Evolutionary conservation across 2,329 filamentous ascomycete genomes (phyloP).

Genomic region (Hypocreales sp.): DNA sequence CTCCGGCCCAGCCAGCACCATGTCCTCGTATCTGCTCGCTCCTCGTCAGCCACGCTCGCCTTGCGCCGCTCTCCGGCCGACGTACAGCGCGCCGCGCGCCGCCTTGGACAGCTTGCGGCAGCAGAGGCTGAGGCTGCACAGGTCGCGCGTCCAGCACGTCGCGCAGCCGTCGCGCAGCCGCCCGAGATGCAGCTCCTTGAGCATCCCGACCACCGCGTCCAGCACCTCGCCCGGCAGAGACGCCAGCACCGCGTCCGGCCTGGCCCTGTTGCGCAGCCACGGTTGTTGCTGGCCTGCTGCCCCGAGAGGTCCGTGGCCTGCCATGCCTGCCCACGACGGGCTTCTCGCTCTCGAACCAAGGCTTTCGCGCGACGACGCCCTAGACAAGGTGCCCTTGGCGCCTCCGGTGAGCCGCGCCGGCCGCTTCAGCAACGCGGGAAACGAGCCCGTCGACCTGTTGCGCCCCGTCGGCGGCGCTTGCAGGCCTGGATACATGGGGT

Average conservation of each 20-base stretch:
- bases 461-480: slow-evolving; percentile 11
- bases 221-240: slow-evolving; percentile 43
- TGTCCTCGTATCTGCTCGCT: slow-evolving; percentile 34
- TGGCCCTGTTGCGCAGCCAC: slow-evolving; percentile 3
- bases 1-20: slow-evolving; percentile 43
- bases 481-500: slow-evolving; percentile 16
- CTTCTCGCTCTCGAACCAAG: slow-evolving; percentile 10
- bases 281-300: background rate
- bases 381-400: background rate
- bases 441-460: slow-evolving; percentile 8
- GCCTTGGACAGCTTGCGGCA: slow-evolving; percentile 36
- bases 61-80: no score
- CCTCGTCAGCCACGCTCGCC: background rate
- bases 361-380: slow-evolving; percentile 8
- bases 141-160: slow-evolving; percentile 50
- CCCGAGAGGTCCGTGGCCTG: slow-evolving; percentile 19
- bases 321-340: slow-evolving; percentile 19
- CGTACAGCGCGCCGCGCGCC: slow-evolving; percentile 35
- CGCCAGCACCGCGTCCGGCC: slow-evolving; percentile 36
- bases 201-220: slow-evolving; percentile 35
- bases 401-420: slow-evolving; percentile 19
- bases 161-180: slow-evolving; percentile 36
- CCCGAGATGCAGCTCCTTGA: slow-evolving; percentile 35
- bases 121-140: slow-evolving; percentile 32
- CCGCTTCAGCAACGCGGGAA: slow-evolving; percentile 15